Evolutionary conservation across 345 rosid species (phyloP), one percentile per base, ranked within the genome.

Genomic region (Geranium rotundifolium): DNA sequence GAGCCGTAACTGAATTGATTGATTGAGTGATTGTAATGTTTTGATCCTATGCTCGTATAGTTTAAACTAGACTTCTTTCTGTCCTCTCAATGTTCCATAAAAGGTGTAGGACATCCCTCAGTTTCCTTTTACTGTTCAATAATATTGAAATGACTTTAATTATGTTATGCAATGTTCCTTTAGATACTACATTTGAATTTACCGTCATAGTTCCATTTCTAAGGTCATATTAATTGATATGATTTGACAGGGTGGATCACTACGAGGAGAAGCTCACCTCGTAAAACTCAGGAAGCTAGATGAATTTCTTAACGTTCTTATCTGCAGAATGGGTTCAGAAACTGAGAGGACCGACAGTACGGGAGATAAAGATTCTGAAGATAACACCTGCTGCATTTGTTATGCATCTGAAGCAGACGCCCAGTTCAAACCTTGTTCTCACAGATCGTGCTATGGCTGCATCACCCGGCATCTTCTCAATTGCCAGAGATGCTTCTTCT

Each of bases 401-500:
- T 93, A 82, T 13, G 76, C 81, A 1, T 63, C 76, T 0, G 79
- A 80, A 59, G 87, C 89, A 13, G 85, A 90, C 71, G 89, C 95
- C 14, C 63, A 72, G 78, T 82, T 93, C 41, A 76, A 70, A 12
- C 96, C 99, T 3, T 93, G 99, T 76, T 84, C 83, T 12, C 97
- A 93, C 67, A 79, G 70, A 27, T 93, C 97, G 10, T 93, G 99
- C 74, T 81, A 83, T 60, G 91, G 95, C 20, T 93, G 99, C 89
- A 90, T 89, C 73, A 84, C 83, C n/a, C 83, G 99, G 62, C 99
- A 93, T 77, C 96, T 85, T 66, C 78, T 87, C 18, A 93, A 93
- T 23, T 87, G 96, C 69, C 79, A 83, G 72, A 82, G 97, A 77
- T 93, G 99, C 71, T 93, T 89, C 83, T 90, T 93, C 63, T 93